Evolutionary conservation across 345 rosid species (phyloP), one percentile per base, ranked within the genome.

Genomic region (Jatropha curcas): DNA sequence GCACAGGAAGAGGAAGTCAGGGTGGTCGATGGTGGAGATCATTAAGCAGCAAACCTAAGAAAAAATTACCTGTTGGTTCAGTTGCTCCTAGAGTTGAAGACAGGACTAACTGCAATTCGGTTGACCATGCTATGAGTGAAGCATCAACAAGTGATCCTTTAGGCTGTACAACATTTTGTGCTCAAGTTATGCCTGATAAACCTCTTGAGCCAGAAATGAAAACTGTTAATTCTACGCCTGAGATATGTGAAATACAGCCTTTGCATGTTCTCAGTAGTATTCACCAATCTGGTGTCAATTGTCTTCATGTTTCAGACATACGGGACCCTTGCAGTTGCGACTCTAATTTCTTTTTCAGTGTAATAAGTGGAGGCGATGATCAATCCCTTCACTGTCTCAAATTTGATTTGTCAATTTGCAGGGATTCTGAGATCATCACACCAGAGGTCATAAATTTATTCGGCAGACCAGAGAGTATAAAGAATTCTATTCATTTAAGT

Each of bases 1-100:
- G 89, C 63, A 95, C 96, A 22, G 97, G 98, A 55, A 88, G 99
- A 76, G 98, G 98, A 84, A 95, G 97, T 80, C 98, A 89, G 77
- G 97, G 98, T 77, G 99, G 98, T 73, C 83, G 97, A 74, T 82
- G 88, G 86, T 86, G 97, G 97, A 83, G 87, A 81, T 78, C 85
- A 4, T 76, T 85, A 63, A 76, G 78, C 70, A 30, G 74, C 52
- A 73, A 72, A 39, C 71, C 72, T 27, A 84, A 77, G 58, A 80
- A 65, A 80, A 65, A 75, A 57, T 70, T 68, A 50, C 67, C 65
- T 30, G 71, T 60, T 71, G 48, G 69, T 68, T 68, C 68, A 31
- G 71, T 7, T 35, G 33, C 74, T n/a, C 28, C 10, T 45, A 70
- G 73, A 76, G 37, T 74, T 63, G 76, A 27, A 39, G 78, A 78